Evolutionary conservation across 2,329 filamentous ascomycete genomes (phyloP).

Genomic region (Neofusicoccum umdonicola): DNA sequence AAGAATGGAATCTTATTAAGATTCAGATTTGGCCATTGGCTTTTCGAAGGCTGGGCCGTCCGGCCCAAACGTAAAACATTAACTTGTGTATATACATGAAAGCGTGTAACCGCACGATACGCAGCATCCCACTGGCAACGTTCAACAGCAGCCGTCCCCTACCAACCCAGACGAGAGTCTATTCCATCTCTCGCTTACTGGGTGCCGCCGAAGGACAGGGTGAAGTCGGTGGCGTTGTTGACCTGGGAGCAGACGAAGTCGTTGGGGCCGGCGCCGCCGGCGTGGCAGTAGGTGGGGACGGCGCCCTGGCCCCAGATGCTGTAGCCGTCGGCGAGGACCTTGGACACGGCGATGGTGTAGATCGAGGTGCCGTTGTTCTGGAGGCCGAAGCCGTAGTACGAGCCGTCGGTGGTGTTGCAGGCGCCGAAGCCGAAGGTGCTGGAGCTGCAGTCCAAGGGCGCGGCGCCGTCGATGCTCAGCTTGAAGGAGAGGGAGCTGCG

Average conservation of each 20-base stretch:
- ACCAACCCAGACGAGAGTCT: too few relatives aligned
- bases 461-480: conserved; percentile 1
- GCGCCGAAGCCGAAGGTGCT: neutral
- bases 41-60: too few relatives aligned
- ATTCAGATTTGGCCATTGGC: too few relatives aligned
- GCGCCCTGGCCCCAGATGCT: conserved; percentile 2
- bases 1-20: too few relatives aligned
- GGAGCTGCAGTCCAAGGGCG: conserved; percentile 4
- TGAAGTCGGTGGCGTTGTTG: neutral
- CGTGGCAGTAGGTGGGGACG: conserved; percentile 10
- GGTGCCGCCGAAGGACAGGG: neutral
- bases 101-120: too few relatives aligned
- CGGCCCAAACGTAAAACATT: too few relatives aligned
- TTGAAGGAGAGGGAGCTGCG: conserved; percentile 4
- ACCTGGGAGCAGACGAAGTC: conserved; percentile 14
- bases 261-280: conserved; percentile 2
- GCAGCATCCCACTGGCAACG: too few relatives aligned
- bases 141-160: too few relatives aligned
- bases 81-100: too few relatives aligned
- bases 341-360: conserved; percentile 11
- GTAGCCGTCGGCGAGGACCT: neutral
- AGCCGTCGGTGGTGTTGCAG: neutral
- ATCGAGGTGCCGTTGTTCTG: neutral
- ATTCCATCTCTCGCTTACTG: too few relatives aligned
- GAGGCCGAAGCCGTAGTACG: conserved; percentile 10